Conservation (phyloP, 495 filamentous ascomycete species). For the Penicillium verhagenii region DNA sequence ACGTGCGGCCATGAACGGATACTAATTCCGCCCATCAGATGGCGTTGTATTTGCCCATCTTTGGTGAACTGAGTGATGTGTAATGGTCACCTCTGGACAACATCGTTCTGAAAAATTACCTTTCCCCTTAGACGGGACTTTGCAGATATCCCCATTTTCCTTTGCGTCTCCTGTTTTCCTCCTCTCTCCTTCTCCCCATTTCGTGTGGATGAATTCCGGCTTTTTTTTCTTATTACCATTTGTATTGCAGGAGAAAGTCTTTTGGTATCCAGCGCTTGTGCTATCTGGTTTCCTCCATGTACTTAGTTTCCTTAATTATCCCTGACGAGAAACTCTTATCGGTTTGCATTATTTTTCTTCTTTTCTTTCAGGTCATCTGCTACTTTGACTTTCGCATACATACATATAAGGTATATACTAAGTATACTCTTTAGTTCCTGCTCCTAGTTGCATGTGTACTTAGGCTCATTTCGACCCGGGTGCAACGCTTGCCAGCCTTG, state of each 20-base stretch:
- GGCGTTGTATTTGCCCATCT: conserved; percentile 7
- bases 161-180: conserved; percentile 29
- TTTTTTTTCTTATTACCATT: conserved; percentile 30
- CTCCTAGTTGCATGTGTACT: too few relatives aligned
- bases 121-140: conserved; percentile 38
- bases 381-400: too few relatives aligned
- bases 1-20: conserved; percentile 97
- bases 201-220: conserved; percentile 13
- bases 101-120: conserved; percentile 19
- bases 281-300: conserved; percentile 37
- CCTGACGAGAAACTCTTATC: conserved; percentile 28
- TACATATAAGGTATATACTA: too few relatives aligned
- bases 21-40: conserved; percentile 55
- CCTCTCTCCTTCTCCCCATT: conserved; percentile 23
- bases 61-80: conserved; percentile 17
- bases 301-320: conserved; percentile 44
- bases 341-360: not conserved
- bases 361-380: not conserved
- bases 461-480: too few relatives aligned
- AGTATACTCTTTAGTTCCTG: too few relatives aligned
- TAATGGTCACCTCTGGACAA: not conserved
- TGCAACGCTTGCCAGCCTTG: conserved; percentile 33
- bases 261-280: conserved; percentile 32
- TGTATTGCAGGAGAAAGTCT: conserved; percentile 30
- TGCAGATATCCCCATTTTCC: conserved; percentile 49